These are phyloP conservation scores for Triticum aestivum DNA, from an alignment of 176 grass and related monocot species.

Conservation along the genomic window DNA sequence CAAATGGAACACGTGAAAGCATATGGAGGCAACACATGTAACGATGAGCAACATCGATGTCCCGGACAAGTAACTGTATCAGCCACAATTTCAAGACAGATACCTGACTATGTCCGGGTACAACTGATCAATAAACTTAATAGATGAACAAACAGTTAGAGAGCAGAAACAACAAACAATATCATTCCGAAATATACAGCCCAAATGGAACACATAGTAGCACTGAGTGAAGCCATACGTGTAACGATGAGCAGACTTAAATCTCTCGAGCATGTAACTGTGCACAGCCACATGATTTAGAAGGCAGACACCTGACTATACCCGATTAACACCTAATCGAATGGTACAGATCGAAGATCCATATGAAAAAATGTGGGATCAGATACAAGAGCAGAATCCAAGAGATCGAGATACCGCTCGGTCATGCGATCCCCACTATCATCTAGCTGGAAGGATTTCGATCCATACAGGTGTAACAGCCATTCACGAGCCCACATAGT, in stretches of 20 bases:
- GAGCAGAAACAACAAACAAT: background rate
- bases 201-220: slow-evolving; percentile 59
- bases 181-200: slow-evolving; percentile 20
- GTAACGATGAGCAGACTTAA: slow-evolving; percentile 48
- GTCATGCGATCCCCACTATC: slow-evolving; percentile 36
- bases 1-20: slow-evolving; percentile 55
- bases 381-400: slow-evolving; percentile 55
- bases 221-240: slow-evolving; percentile 38
- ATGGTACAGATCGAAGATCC: background rate
- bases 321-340: slow-evolving; percentile 25
- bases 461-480: slow-evolving; percentile 33
- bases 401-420: slow-evolving; percentile 17
- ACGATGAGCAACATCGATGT: slow-evolving; percentile 41
- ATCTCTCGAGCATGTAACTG: slow-evolving; percentile 58
- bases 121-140: background rate
- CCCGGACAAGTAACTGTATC: slow-evolving; percentile 52
- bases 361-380: slow-evolving; percentile 15
- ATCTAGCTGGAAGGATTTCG: slow-evolving; percentile 44
- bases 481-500: slow-evolving; percentile 57
- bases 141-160: background rate
- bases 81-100: slow-evolving; percentile 38
- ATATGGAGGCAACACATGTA: slow-evolving; percentile 25
- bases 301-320: slow-evolving; percentile 64
- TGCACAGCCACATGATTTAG: slow-evolving; percentile 23
- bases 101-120: slow-evolving; percentile 40